A percentile compares a stretch with the other conserved stretches of the same genome.
phyloP scores from a whole-genome alignment of 2,329 filamentous ascomycete genomes.

The Penicillium digitatum region DNA sequence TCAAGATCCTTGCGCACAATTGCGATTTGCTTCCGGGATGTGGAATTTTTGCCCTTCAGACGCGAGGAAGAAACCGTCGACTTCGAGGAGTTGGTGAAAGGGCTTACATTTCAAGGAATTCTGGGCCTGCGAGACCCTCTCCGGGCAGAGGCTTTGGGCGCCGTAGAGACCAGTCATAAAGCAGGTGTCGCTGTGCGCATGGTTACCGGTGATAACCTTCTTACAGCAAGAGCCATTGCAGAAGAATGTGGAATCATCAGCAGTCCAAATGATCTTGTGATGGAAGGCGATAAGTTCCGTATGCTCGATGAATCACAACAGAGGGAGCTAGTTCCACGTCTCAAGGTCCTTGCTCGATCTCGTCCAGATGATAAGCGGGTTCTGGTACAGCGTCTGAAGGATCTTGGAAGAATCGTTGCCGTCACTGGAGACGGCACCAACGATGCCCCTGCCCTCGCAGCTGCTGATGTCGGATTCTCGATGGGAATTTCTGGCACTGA shows the following conservation, averaged over 20 bases:
- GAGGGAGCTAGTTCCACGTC: conserved; percentile 48
- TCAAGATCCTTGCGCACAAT: conserved; percentile 66
- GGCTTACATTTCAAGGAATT: conserved; percentile 62
- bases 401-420: conserved; percentile 51
- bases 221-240: conserved; percentile 65
- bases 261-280: conserved; percentile 48
- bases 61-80: not conserved
- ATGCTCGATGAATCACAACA: conserved; percentile 52
- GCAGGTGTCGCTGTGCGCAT: conserved; percentile 63
- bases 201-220: conserved; percentile 64
- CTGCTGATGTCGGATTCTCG: conserved; percentile 58
- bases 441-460: conserved; percentile 56
- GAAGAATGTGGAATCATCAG: conserved; percentile 60
- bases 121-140: conserved; percentile 65
- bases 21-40: conserved; percentile 66
- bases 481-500: conserved; percentile 60
- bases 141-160: conserved; percentile 56
- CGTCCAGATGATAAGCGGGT: conserved; percentile 58
- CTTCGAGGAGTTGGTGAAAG: conserved; percentile 57
- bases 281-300: conserved; percentile 60
- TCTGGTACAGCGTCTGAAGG: conserved; percentile 53
- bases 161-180: conserved; percentile 57
- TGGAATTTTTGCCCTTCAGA: conserved; percentile 56
- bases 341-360: conserved; percentile 57
- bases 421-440: conserved; percentile 61